Conservation (phyloP, 768 basidiomycete genomes). For the Crepidotus variabilis region DNA sequence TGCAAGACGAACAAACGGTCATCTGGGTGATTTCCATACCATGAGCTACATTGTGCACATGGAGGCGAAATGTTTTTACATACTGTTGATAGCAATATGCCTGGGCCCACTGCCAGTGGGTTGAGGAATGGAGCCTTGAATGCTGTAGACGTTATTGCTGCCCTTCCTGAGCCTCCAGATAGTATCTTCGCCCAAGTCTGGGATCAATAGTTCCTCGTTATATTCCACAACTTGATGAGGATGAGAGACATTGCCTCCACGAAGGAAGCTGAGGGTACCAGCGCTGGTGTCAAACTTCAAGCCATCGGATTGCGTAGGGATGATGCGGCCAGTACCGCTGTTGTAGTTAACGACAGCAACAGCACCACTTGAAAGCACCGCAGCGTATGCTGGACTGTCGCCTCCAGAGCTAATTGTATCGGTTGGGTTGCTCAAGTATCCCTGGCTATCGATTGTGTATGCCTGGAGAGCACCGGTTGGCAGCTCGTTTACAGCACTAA, state of each 20-base stretch:
- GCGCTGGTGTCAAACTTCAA: constrained; percentile 30
- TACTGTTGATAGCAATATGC: constrained; percentile 27
- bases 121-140: constrained; percentile 60
- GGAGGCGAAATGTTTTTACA: constrained; percentile 29
- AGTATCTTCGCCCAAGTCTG: constrained; percentile 69
- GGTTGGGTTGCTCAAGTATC: constrained; percentile 38
- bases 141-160: constrained; percentile 40
- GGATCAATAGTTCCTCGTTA: constrained; percentile 53
- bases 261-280: constrained; percentile 52
- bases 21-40: constrained; percentile 27
- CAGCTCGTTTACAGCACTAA: constrained; percentile 63
- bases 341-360: constrained; percentile 61
- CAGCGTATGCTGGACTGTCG: constrained; percentile 46
- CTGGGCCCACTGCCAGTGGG: constrained; percentile 63
- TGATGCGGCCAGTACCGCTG: constrained; percentile 50
- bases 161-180: constrained; percentile 60
- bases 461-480: constrained; percentile 50
- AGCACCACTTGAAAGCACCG: constrained; percentile 48
- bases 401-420: constrained; percentile 49
- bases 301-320: constrained; percentile 41
- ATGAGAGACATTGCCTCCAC: constrained; percentile 43
- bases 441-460: constrained; percentile 43
- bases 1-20: constrained; percentile 50
- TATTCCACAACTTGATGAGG: constrained; percentile 66
- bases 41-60: too few relatives aligned